Evolutionary conservation across 805 yeast species (phyloP), one percentile per base, ranked within the genome.

Genomic region (Ogataea philodendri): DNA sequence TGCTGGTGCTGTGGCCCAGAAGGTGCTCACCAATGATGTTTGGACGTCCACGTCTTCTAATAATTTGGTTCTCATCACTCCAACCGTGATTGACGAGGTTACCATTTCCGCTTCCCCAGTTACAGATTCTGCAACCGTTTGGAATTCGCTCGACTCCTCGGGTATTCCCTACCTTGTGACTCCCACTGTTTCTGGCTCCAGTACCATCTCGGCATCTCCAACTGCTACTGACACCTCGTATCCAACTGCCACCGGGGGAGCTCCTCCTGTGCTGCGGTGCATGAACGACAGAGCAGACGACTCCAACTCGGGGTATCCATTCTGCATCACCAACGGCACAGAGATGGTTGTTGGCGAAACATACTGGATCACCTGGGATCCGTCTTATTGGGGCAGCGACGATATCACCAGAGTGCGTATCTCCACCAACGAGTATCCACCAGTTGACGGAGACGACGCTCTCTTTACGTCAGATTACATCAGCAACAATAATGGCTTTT

Each of bases 51-150:
- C 63, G 7, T 56, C 64, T 16, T 46, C 55, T 1, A 54, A 55
- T 13, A 41, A 44, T 15, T 33, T 32, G 5, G 33, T 51, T 9
- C 11, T 26, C n/a, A 45, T 59, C 15, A 55, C 60, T 15, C 62
- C 62, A 19, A 57, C 62, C 3, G 81, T 81, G 27, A 68, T 74
- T 44, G 74, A 69, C 29, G 79, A 78, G 22, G 79, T 76, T 10
- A 74, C 81, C 2, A 39, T 61, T 3, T 57, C 63, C 28, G 65
- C 62, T 13, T 63, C 70, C 2, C 72, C 74, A 22, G 55, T 60
- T 8, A 44, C 63, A 2, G 30, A 40, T 19, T 51, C 62, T 13
- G 57, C 68, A 5, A 66, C 73, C 7, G 57, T 57, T 3, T 69
- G 74, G 74, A 63, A 52, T 17, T 66, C 72, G 7, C 52, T 69